phyloP scores from a whole-genome alignment of 2,329 filamentous ascomycete genomes.

The Sarocladium strictum region DNA sequence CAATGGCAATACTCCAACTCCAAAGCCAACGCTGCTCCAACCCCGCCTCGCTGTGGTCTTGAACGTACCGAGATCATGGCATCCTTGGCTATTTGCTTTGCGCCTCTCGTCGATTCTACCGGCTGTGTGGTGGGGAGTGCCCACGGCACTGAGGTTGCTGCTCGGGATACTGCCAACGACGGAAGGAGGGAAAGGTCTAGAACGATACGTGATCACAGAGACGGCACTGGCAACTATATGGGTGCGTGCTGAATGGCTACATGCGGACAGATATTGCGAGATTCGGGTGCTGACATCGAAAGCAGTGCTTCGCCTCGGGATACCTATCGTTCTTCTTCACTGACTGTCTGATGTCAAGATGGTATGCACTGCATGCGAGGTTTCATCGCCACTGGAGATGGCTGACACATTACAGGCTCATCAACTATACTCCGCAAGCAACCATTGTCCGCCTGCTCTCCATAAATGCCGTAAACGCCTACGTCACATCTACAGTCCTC shows the following conservation, averaged over 20 bases:
- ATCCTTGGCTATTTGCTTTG: constrained; percentile 65
- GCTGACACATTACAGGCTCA: constrained; percentile 49
- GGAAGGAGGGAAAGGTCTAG: constrained; percentile 5
- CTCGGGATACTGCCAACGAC: constrained; percentile 45
- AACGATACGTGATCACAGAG: constrained; percentile 50
- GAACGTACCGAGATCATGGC: constrained; percentile 66
- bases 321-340: constrained; percentile 80
- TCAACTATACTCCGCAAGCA: constrained; percentile 76
- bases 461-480: constrained; percentile 68
- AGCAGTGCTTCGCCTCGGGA: constrained; percentile 66
- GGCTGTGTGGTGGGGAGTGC: constrained; percentile 65
- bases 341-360: constrained; percentile 78
- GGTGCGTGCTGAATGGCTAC: constrained; percentile 40
- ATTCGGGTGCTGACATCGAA: constrained; percentile 9
- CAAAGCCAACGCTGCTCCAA: constrained; percentile 48
- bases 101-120: constrained; percentile 68
- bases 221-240: constrained; percentile 67
- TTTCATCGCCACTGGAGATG: no score
- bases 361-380: constrained; percentile 52
- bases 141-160: constrained; percentile 62
- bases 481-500: constrained; percentile 67
- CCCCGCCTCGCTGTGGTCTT: constrained; percentile 74
- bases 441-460: constrained; percentile 75
- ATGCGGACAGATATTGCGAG: neutral
- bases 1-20: neutral